Evolutionary conservation across 202 grass and related monocot species (phyloP).

Genomic region (Musa balbisiana): DNA sequence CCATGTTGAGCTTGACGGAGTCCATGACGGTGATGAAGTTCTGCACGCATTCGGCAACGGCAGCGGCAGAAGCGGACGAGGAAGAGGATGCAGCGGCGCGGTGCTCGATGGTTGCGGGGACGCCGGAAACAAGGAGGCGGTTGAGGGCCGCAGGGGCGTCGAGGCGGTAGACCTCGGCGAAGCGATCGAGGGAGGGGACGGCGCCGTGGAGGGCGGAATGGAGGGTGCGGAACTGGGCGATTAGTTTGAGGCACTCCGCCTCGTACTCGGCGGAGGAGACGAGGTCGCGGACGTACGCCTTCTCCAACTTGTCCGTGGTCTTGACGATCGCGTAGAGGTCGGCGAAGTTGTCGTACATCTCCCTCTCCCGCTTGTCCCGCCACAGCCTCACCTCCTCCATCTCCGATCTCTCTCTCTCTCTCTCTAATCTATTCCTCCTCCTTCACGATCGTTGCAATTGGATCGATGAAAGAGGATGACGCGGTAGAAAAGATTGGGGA

Average conservation of each 20-base stretch:
- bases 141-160: conserved; percentile 81
- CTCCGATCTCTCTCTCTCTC: neutral
- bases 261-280: conserved; percentile 82
- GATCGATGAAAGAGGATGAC: neutral
- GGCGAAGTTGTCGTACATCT: conserved; percentile 81
- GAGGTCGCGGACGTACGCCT: conserved; percentile 93
- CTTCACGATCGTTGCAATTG: neutral
- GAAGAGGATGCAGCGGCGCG: conserved; percentile 41
- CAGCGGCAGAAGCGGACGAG: conserved; percentile 35
- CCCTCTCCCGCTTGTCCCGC: conserved; percentile 83
- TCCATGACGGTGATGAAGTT: conserved; percentile 97
- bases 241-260: conserved; percentile 95
- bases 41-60: conserved; percentile 86
- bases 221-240: conserved; percentile 86
- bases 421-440: no score
- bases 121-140: conserved; percentile 77
- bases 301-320: conserved; percentile 90
- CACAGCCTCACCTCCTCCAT: conserved; percentile 98
- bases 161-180: conserved; percentile 74
- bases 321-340: conserved; percentile 95
- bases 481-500: neutral
- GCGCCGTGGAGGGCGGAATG: conserved; percentile 56
- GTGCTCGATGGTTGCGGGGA: conserved; percentile 88
- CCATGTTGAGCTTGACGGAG: conserved; percentile 92
- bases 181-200: conserved; percentile 60